Evolutionary conservation across 148 eudicot genomes (phyloP), one percentile per base, ranked within the genome.

Genomic region (Silene uniflora): DNA sequence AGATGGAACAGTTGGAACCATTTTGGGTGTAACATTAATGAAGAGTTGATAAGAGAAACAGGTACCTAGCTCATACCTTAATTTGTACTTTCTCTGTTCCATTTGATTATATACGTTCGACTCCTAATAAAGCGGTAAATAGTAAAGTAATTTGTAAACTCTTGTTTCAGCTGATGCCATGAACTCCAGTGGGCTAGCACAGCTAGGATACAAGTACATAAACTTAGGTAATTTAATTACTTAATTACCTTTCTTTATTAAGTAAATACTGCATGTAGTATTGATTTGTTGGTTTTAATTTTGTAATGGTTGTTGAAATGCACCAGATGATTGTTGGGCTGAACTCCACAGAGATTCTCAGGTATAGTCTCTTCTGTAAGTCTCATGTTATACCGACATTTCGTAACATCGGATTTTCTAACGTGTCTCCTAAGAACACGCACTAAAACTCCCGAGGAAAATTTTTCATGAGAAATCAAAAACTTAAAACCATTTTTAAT

Each of bases 171-270:
- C 83, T 58, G 79, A 80, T 63, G 76, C 83, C 10, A 49, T 80
- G 76, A 55, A 64, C 14, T 63, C 72, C 4, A 75, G 47, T 52
- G 83, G 83, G 21, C 65, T 80, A 7, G 65, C 83, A 7, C 17
- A 56, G 2, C 76, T 75, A 4, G 79, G 83, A 21, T 80, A 80
- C 69, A 39, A 71, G 55, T 80, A 80, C 66, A 29, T 80, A 0
- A 80, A 80, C 88, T 12, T 91, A 84, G 97, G 97, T 91, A 80
- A 23, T 39, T 47, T 25, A 5, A 16, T 7, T n/a, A 7, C 42
- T 2, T 18, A 4, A 9, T 7, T 35, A 6, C 8, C 25, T 22
- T 7, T 61, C 10, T 21, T 8, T 9, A 61, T 61, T 6, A 11
- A 13, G 6, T 11, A 13, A 24, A 24, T n/a, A n/a, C n/a, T n/a